These are phyloP conservation scores for Ilyonectria sp. DNA, from an alignment of 2,329 filamentous ascomycete genomes.

Conservation along the genomic window DNA sequence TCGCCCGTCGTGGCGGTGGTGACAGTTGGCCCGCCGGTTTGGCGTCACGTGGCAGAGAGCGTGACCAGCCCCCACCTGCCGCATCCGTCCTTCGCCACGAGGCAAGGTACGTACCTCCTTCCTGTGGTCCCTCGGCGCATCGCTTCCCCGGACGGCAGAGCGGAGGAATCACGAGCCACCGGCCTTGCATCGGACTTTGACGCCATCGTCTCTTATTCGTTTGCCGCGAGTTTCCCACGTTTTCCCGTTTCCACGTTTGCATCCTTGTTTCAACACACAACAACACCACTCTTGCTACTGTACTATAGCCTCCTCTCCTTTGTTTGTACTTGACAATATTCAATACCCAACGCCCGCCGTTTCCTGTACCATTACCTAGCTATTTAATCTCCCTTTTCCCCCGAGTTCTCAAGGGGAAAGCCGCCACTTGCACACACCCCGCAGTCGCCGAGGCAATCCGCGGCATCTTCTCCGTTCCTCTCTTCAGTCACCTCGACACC, in stretches of 20 bases:
- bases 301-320: slow-evolving; percentile 2
- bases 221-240: neutral
- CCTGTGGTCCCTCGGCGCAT: slow-evolving; percentile 36
- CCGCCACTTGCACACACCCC: neutral
- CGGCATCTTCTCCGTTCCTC: slow-evolving; percentile 1
- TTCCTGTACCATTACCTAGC: neutral
- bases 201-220: slow-evolving; percentile 13
- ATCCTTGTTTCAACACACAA: neutral
- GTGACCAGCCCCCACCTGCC: slow-evolving; percentile 47
- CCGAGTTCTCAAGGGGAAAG: neutral
- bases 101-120: slow-evolving; percentile 34
- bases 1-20: slow-evolving; percentile 43
- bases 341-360: neutral
- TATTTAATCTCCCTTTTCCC: neutral
- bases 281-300: slow-evolving; percentile 2
- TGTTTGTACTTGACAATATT: neutral
- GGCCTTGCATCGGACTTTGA: slow-evolving; percentile 31
- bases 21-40: slow-evolving; percentile 45
- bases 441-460: neutral
- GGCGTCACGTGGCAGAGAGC: slow-evolving; percentile 40
- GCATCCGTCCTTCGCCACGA: too few relatives aligned
- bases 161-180: slow-evolving; percentile 46
- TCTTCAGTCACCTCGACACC: slow-evolving; percentile 5
- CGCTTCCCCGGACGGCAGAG: slow-evolving; percentile 44
- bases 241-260: slow-evolving; percentile 18